Evolutionary conservation across 129 eudicot species (phyloP).

Genomic region (Scalesia atractyloides): DNA sequence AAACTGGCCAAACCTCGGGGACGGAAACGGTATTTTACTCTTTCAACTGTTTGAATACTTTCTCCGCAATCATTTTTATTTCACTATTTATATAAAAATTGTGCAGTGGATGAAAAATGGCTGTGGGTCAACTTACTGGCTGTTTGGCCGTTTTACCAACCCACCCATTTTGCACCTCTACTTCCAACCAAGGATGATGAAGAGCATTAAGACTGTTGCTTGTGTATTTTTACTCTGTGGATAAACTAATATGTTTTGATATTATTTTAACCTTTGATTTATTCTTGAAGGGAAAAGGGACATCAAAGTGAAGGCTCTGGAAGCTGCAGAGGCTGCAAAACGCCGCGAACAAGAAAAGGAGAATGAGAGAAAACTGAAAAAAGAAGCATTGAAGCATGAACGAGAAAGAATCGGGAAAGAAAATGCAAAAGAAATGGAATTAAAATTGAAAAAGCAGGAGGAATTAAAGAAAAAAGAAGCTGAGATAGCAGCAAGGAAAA

Average conservation of each 20-base stretch:
- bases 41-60: background rate
- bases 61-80: background rate
- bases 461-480: slow-evolving; percentile 82
- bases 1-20: too few relatives aligned
- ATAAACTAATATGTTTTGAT: background rate
- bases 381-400: slow-evolving; percentile 83
- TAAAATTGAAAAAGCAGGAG: slow-evolving; percentile 66
- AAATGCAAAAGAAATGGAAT: slow-evolving; percentile 63
- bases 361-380: slow-evolving; percentile 75
- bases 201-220: background rate
- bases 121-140: background rate
- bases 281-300: slow-evolving; percentile 82
- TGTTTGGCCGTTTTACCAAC: background rate
- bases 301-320: slow-evolving; percentile 84
- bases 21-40: too few relatives aligned
- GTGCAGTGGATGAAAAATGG: background rate
- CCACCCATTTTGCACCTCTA: slow-evolving; percentile 9
- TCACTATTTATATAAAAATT: background rate
- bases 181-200: slow-evolving; percentile 11
- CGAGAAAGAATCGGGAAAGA: slow-evolving; percentile 76
- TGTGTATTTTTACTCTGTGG: background rate
- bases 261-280: slow-evolving; percentile 17
- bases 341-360: slow-evolving; percentile 72
- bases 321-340: slow-evolving; percentile 95
- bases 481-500: slow-evolving; percentile 71